Conservation (phyloP, 208 protist species). For the Crithidia sp. region DNA sequence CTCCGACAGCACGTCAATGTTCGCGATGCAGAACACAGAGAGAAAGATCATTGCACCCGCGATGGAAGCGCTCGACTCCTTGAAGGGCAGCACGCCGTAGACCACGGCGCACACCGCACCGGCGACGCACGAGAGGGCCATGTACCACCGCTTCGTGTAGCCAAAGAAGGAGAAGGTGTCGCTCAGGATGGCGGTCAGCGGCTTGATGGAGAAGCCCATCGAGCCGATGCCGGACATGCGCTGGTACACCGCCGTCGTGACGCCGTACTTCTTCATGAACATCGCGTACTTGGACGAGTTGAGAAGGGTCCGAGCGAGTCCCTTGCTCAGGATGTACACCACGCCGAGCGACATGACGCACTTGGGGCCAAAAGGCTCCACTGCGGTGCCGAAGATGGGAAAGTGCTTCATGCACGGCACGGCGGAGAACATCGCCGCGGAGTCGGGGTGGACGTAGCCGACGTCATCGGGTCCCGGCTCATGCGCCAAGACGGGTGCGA, state of each 20-base stretch:
- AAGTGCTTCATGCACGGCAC: conserved; percentile 32
- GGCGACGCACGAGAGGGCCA: conserved; percentile 40
- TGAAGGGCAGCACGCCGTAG: conserved; percentile 53
- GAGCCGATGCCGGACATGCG: background rate
- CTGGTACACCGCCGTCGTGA: conserved; percentile 12
- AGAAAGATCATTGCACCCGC: conserved; percentile 59
- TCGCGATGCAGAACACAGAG: conserved; percentile 53
- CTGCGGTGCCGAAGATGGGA: conserved; percentile 38
- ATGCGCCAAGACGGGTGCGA: background rate
- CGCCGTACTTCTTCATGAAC: conserved; percentile 44
- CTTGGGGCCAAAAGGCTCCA: conserved; percentile 43
- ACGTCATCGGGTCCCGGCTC: conserved; percentile 14
- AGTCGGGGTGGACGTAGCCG: conserved; percentile 41
- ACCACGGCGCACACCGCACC: conserved; percentile 44
- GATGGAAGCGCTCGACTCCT: conserved; percentile 34
- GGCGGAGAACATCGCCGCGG: conserved; percentile 31
- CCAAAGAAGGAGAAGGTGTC: conserved; percentile 70
- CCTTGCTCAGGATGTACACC: conserved; percentile 55
- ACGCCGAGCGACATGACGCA: conserved; percentile 36
- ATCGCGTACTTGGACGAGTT: conserved; percentile 40
- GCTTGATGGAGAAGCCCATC: background rate
- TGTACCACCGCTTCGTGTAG: conserved; percentile 84
- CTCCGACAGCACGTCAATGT: conserved; percentile 78
- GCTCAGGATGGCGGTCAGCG: background rate
- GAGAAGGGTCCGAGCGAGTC: conserved; percentile 34